phyloP scores from a whole-genome alignment of 805 yeast species.

The Candida argentea region DNA sequence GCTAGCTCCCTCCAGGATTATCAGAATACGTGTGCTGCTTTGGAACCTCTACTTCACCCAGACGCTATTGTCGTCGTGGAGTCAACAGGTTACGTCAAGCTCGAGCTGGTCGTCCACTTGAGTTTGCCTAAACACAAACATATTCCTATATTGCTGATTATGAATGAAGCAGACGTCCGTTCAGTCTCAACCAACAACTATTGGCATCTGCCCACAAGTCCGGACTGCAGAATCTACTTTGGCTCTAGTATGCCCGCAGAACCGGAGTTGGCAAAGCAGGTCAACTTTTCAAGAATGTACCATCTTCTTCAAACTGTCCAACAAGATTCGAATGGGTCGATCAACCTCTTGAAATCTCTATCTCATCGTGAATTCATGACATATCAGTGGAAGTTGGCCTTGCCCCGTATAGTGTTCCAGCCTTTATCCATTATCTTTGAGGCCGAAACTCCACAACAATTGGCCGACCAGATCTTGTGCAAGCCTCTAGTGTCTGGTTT shows the following conservation, averaged over 20 bases:
- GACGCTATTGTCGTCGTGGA: constrained; percentile 53
- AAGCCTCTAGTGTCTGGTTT: constrained; percentile 80
- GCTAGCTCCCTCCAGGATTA: constrained; percentile 29
- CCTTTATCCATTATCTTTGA: constrained; percentile 71
- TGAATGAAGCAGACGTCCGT: constrained; percentile 54
- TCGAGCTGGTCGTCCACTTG: constrained; percentile 58
- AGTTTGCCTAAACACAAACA: constrained; percentile 23
- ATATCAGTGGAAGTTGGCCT: constrained; percentile 79
- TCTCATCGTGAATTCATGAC: constrained; percentile 50
- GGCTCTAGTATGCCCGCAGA: constrained; percentile 14
- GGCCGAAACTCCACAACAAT: constrained; percentile 47
- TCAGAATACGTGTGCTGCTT: constrained; percentile 16
- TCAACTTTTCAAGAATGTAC: constrained; percentile 14
- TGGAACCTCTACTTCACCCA: constrained; percentile 16
- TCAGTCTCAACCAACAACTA: constrained; percentile 15
- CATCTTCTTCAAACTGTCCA: constrained; percentile 24
- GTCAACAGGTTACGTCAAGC: constrained; percentile 59
- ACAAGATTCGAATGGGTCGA: constrained; percentile 24
- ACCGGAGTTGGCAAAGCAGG: constrained; percentile 3
- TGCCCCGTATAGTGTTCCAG: constrained; percentile 69
- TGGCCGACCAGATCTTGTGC: constrained; percentile 63
- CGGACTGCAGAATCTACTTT: constrained; percentile 36
- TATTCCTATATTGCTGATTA: constrained; percentile 39
- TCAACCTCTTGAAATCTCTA: constrained; percentile 40
- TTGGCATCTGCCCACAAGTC: constrained; percentile 25